Base-by-base conservation (phyloP, 352 stramenopile genomes). In the Phytophthora cactorum region DNA sequence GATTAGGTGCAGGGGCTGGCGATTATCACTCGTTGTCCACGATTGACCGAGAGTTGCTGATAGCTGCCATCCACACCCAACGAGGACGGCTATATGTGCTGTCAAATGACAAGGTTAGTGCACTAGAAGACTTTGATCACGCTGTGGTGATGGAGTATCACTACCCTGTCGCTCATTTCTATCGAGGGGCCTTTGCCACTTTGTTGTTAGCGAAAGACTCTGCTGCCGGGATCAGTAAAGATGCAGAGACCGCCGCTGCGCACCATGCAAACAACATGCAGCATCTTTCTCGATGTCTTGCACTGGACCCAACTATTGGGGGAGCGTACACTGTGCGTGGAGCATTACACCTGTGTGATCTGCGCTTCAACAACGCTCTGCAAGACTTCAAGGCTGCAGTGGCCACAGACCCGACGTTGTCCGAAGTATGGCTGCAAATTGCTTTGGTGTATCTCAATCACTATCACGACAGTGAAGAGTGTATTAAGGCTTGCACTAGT, bases 341-440 rank as follows among this genome's bases (percentile, higher is more conserved):
- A 7, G 86, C 84, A 28, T 45, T 94, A 27, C 80, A 89, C 45
- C 55, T 91, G n/a, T 77, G 77, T n/a, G 81, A 89, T 22, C 74
- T 91, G 34, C 77, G 86, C 43, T 94, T 91, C 65, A 90, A 83
- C 52, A 92, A 76, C 22, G 86, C 86, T 28, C 64, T 94, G 29
- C 84, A 94, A 52, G 84, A 94, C 53, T 94, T 92, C 59, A 92
- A 94, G 61, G 86, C 84, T 5, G 84, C 86, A 6, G 86, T 91
- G 4, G 63, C 81, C 14, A 86, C 85, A 0, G 84, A 94, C 44
- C 86, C 86, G 25, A 94, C 86, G 39, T 59, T 94, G 27, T 88
- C 88, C 36, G 82, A 90, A 36, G 78, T 91, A 17, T 94, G 86
- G 86, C 61, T 94, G 41, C 82, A 94, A 68, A 94, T 94, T 51